phyloP scores from a whole-genome alignment of 805 yeast species.

The Candida parachauliodes region DNA sequence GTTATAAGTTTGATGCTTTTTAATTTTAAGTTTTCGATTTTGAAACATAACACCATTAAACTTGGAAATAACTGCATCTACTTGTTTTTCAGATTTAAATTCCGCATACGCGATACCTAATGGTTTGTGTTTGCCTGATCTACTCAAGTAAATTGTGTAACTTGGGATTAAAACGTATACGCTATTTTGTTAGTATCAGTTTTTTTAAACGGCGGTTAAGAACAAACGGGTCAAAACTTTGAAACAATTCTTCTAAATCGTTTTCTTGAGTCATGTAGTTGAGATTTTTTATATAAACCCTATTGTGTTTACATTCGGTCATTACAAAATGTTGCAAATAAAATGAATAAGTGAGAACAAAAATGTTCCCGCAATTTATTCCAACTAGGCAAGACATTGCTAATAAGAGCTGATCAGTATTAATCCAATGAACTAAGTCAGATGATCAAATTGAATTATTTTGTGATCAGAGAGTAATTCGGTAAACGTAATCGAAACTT shows the following conservation, averaged over 20 bases:
- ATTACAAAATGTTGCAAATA: too few species aligned
- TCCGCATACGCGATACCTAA: constrained; percentile 53
- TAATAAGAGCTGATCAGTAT: too few species aligned
- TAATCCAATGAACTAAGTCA: too few species aligned
- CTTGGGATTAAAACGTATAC: constrained; percentile 50
- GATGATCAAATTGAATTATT: too few species aligned
- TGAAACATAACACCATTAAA: constrained; percentile 26
- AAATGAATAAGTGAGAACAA: too few species aligned
- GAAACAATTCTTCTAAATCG: constrained; percentile 45
- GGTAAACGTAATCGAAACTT: too few species aligned
- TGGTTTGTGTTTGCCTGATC: constrained; percentile 38
- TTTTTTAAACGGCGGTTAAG: background rate
- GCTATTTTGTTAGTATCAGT: constrained; percentile 10
- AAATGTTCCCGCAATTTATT: too few species aligned
- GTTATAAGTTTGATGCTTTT: constrained; percentile 41
- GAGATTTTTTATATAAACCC: constrained; percentile 55
- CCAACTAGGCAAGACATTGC: too few species aligned
- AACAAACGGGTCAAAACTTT: constrained; percentile 45
- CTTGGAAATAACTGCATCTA: constrained; percentile 21
- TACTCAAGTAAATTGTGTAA: constrained; percentile 47
- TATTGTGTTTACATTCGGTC: constrained; percentile 10
- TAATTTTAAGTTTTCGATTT: constrained; percentile 37
- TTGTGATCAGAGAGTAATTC: too few species aligned
- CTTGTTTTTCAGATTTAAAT: constrained; percentile 26
- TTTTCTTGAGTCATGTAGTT: constrained; percentile 50